Evolutionary conservation across 306 rosid species (phyloP), one percentile per base, ranked within the genome.

Genomic region (Dalbergia oliveri): DNA sequence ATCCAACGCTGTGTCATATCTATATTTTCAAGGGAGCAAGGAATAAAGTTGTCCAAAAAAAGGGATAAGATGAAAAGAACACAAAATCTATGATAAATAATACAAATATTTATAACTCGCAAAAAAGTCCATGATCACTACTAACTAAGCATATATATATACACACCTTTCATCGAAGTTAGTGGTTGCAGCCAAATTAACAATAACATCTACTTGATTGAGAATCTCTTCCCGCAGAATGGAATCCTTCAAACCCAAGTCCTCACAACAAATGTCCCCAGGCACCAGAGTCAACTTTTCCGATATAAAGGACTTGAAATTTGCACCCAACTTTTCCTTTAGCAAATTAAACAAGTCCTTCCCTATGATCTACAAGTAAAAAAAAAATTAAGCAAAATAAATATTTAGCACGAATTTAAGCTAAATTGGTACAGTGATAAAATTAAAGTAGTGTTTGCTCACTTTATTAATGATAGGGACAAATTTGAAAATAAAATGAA

Each of bases 121-220:
- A 3, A 59, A 5, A 58, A 16, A 18, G 43, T 72, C 0, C 21
- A 72, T 41, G 44, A 54, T 21, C 11, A 7, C 11, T 43, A 43
- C 3, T 49, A 49, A 7, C 1, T 56, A 44, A 54, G 14, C 5
- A 12, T 37, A 13, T 5, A 8, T 53, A 9, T 15, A 4, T 81
- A 2, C 31, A 21, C 23, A 90, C 98, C 98, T 92, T 83, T 92
- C 97, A 73, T 92, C 85, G 21, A 94, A 92, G 18, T 89, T 89
- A 15, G 98, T 94, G 0, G 93, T 89, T 43, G 97, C 97, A 64
- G 97, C 98, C 6, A 94, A 76, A 76, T 94, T 90, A 39, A 92
- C 68, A 19, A 94, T 89, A 37, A 83, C 87, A 80, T 92, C 88
- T 0, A 88, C 61, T 41, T 90, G 82, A 34, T 57, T 74, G 72